A percentile compares a stretch with the other conserved stretches of the same genome.
Conservation (phyloP, 2,329 filamentous ascomycete genomes). For the Colletotrichum chrysophilum region DNA sequence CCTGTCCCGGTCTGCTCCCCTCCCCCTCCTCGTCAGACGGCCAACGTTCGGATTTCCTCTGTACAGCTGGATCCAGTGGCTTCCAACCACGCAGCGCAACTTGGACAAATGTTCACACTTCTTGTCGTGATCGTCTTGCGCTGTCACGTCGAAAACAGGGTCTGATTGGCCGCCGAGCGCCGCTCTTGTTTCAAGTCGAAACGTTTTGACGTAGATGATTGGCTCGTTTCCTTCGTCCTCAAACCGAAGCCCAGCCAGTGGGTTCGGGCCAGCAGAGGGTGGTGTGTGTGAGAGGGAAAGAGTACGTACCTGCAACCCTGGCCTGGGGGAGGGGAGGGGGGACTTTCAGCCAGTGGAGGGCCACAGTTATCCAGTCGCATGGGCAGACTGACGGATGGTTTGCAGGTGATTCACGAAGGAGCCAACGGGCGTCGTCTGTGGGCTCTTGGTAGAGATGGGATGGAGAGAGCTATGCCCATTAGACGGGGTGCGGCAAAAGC, state of each 20-base stretch:
- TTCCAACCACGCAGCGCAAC: background rate
- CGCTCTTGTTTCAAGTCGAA: slow-evolving; percentile 18
- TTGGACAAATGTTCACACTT: background rate
- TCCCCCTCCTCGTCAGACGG: slow-evolving; percentile 9
- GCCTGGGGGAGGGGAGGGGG: background rate
- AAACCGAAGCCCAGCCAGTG: slow-evolving; percentile 13
- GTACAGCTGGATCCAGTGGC: background rate
- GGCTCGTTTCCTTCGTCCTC: slow-evolving; percentile 2
- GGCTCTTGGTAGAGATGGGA: background rate
- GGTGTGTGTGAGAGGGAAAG: background rate
- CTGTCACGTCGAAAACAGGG: slow-evolving; percentile 13
- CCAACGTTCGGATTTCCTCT: background rate
- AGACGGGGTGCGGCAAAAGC: background rate
- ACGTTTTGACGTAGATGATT: background rate
- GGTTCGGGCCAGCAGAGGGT: background rate
- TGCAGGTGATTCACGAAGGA: slow-evolving; percentile 5
- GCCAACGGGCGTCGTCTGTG: slow-evolving; percentile 1
- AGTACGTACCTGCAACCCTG: background rate
- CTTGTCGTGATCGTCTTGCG: slow-evolving; percentile 11
- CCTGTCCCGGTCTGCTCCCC: background rate
- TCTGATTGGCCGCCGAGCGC: slow-evolving; percentile 11
- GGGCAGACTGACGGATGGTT: background rate
- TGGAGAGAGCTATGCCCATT: background rate
- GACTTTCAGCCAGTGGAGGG: background rate
- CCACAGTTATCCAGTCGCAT: background rate